A percentile compares a stretch with the other conserved stretches of the same genome.
These are phyloP conservation scores for Stemphylium beticola DNA, from an alignment of 2,329 filamentous ascomycete species.

Conservation along the genomic window DNA sequence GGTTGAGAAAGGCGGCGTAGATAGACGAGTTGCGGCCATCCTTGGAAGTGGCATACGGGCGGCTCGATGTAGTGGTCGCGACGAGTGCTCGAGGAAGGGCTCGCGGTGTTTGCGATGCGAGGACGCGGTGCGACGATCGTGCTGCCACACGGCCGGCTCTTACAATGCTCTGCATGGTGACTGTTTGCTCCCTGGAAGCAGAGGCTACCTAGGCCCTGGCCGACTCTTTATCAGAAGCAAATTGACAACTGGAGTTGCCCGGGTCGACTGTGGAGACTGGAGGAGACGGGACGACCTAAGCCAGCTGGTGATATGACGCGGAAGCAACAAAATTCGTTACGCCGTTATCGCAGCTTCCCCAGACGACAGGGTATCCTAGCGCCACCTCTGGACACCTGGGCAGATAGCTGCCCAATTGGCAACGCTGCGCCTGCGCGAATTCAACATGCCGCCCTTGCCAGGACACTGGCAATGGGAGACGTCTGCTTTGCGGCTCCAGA, in stretches of 20 bases:
- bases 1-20: constrained; percentile 79
- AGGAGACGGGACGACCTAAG: constrained; percentile 9
- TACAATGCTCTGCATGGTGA: constrained; percentile 49
- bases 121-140: constrained; percentile 44
- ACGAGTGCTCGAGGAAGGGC: constrained; percentile 43
- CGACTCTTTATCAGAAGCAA: constrained; percentile 22
- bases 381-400: neutral
- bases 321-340: constrained; percentile 40
- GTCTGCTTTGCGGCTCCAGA: too few species aligned
- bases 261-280: constrained; percentile 13
- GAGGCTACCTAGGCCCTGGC: constrained; percentile 11
- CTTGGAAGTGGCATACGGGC: constrained; percentile 42
- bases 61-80: constrained; percentile 33
- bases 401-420: neutral
- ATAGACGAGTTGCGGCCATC: constrained; percentile 45
- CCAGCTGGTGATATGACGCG: constrained; percentile 24
- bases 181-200: constrained; percentile 32
- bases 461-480: too few species aligned
- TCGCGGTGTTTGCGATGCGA: constrained; percentile 35
- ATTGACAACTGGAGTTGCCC: constrained; percentile 20
- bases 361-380: constrained; percentile 9
- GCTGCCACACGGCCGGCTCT: constrained; percentile 46
- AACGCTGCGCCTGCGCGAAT: too few species aligned
- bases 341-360: constrained; percentile 20
- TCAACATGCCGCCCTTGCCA: too few species aligned